Evolutionary conservation across 306 rosid genomes (phyloP).

Genomic region (Inga laurina): DNA sequence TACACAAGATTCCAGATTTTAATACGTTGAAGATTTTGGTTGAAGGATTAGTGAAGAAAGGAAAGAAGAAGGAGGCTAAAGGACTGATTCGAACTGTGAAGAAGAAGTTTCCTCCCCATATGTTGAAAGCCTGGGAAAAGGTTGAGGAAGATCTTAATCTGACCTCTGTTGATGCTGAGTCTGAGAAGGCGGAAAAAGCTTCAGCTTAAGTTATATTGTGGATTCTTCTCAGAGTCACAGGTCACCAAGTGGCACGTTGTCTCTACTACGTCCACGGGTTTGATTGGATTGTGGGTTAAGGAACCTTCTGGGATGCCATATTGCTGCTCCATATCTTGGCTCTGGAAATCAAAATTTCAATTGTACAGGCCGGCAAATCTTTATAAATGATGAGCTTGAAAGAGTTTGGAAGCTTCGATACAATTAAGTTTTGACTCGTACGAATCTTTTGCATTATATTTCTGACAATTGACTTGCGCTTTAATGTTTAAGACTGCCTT

Average conservation of each 20-base stretch:
- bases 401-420: background rate
- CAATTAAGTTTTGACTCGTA: background rate
- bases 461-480: background rate
- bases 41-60: slow-evolving; percentile 58
- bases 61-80: slow-evolving; percentile 53
- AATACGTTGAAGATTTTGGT: slow-evolving; percentile 52
- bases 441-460: background rate
- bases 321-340: background rate
- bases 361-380: background rate
- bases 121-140: slow-evolving; percentile 58
- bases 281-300: slow-evolving; percentile 3
- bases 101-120: slow-evolving; percentile 63
- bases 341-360: slow-evolving; percentile 25
- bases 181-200: slow-evolving; percentile 41
- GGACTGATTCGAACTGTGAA: slow-evolving; percentile 54
- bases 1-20: slow-evolving; percentile 63
- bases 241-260: background rate
- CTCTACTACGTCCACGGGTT: background rate
- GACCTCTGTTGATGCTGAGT: slow-evolving; percentile 34
- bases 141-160: slow-evolving; percentile 58
- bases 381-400: slow-evolving; percentile 4
- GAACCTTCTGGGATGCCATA: background rate
- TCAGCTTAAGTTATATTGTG: background rate
- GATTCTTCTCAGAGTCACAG: background rate
- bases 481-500: background rate